Evolutionary conservation across 1,284 basidiomycete species (phyloP).

Genomic region (Ceratobasidium sp.): DNA sequence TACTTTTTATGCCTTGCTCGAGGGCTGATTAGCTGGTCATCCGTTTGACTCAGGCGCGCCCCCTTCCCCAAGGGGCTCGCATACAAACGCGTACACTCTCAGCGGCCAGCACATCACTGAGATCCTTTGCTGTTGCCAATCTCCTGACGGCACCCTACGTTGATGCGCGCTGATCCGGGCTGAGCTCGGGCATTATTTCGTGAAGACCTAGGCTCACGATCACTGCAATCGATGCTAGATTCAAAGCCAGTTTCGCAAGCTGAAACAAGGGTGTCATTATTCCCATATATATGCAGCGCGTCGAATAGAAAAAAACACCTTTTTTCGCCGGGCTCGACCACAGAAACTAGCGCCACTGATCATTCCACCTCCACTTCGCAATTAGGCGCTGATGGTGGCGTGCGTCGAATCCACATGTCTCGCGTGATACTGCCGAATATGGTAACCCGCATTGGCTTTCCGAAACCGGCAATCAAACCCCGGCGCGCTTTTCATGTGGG

Average conservation of each 20-base stretch:
- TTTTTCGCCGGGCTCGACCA: background rate
- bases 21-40: slow-evolving; percentile 2
- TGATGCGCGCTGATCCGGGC: slow-evolving; percentile 21
- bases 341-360: background rate
- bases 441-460: background rate
- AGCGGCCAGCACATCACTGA: background rate
- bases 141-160: background rate
- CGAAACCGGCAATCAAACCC: slow-evolving; percentile 35
- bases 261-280: too few species aligned
- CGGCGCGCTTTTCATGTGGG: background rate
- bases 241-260: too few species aligned
- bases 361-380: background rate
- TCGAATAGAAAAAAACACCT: background rate
- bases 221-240: too few species aligned
- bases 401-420: slow-evolving; percentile 1
- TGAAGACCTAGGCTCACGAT: background rate
- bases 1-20: background rate
- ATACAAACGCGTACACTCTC: background rate
- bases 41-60: background rate
- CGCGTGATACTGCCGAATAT: slow-evolving; percentile 16
- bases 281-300: background rate
- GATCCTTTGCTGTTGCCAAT: background rate
- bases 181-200: background rate
- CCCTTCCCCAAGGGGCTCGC: background rate
- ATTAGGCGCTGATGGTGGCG: slow-evolving; percentile 26